These are phyloP conservation scores for Solanum sejunctum DNA, from an alignment of 257 asterid species.

Conservation along the genomic window DNA sequence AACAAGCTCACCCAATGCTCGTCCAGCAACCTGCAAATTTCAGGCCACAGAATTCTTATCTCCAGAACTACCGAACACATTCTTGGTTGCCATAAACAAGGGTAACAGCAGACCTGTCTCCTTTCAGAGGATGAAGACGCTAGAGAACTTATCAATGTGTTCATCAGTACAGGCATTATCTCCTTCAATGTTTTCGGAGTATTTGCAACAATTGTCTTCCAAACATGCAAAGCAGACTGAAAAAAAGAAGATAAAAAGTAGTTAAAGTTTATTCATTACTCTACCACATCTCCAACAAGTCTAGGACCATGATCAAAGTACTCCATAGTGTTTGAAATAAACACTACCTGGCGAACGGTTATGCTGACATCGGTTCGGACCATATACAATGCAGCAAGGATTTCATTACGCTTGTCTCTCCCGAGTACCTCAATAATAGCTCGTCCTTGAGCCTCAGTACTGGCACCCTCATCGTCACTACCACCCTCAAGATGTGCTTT, in stretches of 20 bases:
- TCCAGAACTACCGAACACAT: neutral
- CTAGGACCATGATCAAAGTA: slow-evolving; percentile 2
- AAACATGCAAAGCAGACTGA: slow-evolving; percentile 97
- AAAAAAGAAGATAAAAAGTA: slow-evolving; percentile 2
- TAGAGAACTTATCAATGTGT: slow-evolving; percentile 78
- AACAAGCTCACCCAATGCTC: slow-evolving; percentile 97
- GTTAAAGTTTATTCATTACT: neutral
- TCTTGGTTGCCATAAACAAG: neutral
- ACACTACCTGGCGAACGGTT: slow-evolving; percentile 92
- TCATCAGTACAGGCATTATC: slow-evolving; percentile 97
- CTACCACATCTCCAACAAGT: slow-evolving; percentile 5
- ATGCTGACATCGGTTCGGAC: slow-evolving; percentile 93
- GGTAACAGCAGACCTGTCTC: slow-evolving; percentile 59
- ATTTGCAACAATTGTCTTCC: slow-evolving; percentile 98
- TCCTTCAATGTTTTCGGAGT: slow-evolving; percentile 97
- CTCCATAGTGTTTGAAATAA: neutral
- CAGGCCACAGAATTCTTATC: neutral
- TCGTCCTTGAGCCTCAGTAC: slow-evolving; percentile 99
- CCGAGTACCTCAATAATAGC: slow-evolving; percentile 99
- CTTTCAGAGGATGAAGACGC: slow-evolving; percentile 95
- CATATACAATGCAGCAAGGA: slow-evolving; percentile 99
- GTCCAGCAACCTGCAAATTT: slow-evolving; percentile 74
- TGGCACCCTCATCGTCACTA: slow-evolving; percentile 99
- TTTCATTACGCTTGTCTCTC: slow-evolving; percentile 88
- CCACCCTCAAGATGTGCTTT: slow-evolving; percentile 99